These are phyloP conservation scores for Deinandra increscens DNA, from an alignment of 129 eudicot species.

Conservation along the genomic window DNA sequence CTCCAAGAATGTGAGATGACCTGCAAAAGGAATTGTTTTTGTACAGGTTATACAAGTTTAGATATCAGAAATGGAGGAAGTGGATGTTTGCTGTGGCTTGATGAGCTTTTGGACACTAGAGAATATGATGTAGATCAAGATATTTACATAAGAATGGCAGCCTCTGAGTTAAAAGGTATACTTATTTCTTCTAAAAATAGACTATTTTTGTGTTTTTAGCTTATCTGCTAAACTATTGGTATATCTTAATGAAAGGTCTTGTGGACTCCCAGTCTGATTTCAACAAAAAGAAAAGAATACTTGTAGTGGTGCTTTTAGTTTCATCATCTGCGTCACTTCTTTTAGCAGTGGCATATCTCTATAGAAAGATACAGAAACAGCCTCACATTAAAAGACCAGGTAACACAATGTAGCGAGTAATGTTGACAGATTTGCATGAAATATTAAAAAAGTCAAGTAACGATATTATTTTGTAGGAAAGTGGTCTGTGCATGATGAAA, in stretches of 20 bases:
- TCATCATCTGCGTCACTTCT: neutral
- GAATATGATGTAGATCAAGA: constrained; percentile 29
- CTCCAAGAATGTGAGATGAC: constrained; percentile 24
- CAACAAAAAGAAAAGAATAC: neutral
- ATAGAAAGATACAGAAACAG: constrained; percentile 4
- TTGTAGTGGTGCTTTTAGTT: neutral
- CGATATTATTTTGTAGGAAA: constrained; percentile 7
- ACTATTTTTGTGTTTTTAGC: too few species aligned
- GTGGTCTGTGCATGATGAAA: neutral
- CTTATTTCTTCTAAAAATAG: neutral
- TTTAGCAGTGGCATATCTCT: neutral
- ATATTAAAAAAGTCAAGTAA: neutral
- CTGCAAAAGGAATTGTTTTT: constrained; percentile 14
- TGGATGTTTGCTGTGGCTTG: constrained; percentile 38
- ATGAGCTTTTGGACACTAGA: constrained; percentile 38
- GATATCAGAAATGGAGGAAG: constrained; percentile 32
- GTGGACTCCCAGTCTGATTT: too few species aligned
- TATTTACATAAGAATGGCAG: constrained; percentile 40
- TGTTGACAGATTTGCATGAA: neutral
- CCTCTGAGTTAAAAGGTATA: constrained; percentile 32
- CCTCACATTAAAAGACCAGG: neutral
- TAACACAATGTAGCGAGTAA: neutral
- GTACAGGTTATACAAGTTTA: constrained; percentile 33
- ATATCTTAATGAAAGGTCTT: neutral
- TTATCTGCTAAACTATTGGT: neutral